Evolutionary conservation across 2,329 filamentous ascomycete genomes (phyloP).

Genomic region (Sarocladiaceae sp.): DNA sequence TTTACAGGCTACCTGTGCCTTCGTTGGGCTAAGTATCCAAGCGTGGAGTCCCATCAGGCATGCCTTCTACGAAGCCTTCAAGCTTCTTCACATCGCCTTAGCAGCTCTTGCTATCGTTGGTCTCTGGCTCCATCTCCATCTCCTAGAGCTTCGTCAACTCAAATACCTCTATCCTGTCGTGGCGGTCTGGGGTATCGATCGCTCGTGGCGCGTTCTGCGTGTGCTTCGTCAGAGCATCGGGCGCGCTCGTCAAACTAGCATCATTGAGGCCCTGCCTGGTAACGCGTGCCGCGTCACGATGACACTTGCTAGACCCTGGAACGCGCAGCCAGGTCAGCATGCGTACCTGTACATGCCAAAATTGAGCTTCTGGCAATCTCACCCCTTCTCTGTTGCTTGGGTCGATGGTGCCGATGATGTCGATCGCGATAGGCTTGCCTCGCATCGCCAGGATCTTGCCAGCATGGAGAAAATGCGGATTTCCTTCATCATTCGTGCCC

Average conservation of each 20-base stretch:
- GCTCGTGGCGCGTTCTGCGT: conserved; percentile 52
- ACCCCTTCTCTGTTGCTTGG: conserved; percentile 79
- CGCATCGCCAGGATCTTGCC: conserved; percentile 54
- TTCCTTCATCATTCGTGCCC: conserved; percentile 68
- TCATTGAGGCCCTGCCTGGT: conserved; percentile 72
- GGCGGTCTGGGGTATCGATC: conserved; percentile 64
- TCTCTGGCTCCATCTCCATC: conserved; percentile 62
- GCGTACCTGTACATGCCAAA: conserved; percentile 75
- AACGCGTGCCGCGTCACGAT: conserved; percentile 72
- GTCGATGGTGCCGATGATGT: conserved; percentile 58
- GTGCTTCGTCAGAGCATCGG: conserved; percentile 65
- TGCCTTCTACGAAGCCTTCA: conserved; percentile 76
- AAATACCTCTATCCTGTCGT: conserved; percentile 59
- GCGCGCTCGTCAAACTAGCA: conserved; percentile 60
- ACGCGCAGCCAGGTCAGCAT: conserved; percentile 70
- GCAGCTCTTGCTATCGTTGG: conserved; percentile 57
- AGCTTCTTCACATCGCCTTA: conserved; percentile 64
- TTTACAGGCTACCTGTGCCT: conserved; percentile 51
- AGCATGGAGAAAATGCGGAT: conserved; percentile 60
- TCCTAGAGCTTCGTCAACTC: conserved; percentile 51
- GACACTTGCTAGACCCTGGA: conserved; percentile 72
- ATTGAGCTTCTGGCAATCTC: conserved; percentile 68
- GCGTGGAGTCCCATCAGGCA: conserved; percentile 69
- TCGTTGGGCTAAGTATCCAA: conserved; percentile 62
- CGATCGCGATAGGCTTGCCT: conserved; percentile 51